These are phyloP conservation scores for Candida pini DNA, from an alignment of 805 yeast genomes.

Conservation along the genomic window DNA sequence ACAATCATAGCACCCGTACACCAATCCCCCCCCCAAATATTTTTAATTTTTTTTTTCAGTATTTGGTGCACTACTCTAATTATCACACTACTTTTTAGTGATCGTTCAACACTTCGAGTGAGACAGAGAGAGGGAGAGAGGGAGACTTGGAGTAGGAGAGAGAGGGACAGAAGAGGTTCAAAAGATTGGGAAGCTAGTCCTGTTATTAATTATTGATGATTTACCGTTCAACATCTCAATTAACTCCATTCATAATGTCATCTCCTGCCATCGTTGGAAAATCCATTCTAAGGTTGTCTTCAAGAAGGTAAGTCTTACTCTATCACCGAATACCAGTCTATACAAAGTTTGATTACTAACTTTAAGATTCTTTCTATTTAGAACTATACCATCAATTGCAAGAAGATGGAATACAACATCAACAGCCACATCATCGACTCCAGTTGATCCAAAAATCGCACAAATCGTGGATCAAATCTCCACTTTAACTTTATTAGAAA, in stretches of 20 bases:
- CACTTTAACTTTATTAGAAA: slow-evolving; percentile 85
- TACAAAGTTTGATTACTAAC: not conserved
- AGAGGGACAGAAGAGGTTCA: too few relatives aligned
- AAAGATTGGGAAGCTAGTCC: too few relatives aligned
- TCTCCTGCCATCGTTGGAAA: slow-evolving; percentile 3
- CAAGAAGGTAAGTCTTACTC: slow-evolving; percentile 1
- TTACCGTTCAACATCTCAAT: too few relatives aligned
- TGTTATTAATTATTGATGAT: too few relatives aligned
- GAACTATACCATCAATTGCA: slow-evolving; percentile 6
- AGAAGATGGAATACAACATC: slow-evolving; percentile 46
- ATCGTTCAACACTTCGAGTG: too few relatives aligned
- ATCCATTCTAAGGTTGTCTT: slow-evolving; percentile 7
- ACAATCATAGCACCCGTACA: too few relatives aligned
- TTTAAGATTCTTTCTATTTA: not conserved
- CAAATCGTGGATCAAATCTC: slow-evolving; percentile 88
- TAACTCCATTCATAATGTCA: not conserved
- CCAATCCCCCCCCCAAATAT: too few relatives aligned
- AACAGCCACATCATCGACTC: slow-evolving; percentile 32
- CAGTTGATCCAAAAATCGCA: slow-evolving; percentile 83
- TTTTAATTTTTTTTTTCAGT: too few relatives aligned
- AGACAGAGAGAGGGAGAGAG: too few relatives aligned
- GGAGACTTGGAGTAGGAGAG: too few relatives aligned
- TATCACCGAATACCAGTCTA: not conserved
- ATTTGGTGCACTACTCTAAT: too few relatives aligned
- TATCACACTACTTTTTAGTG: too few relatives aligned